Base-by-base conservation (phyloP, 495 filamentous ascomycete genomes). In the Glonium stellatum region DNA sequence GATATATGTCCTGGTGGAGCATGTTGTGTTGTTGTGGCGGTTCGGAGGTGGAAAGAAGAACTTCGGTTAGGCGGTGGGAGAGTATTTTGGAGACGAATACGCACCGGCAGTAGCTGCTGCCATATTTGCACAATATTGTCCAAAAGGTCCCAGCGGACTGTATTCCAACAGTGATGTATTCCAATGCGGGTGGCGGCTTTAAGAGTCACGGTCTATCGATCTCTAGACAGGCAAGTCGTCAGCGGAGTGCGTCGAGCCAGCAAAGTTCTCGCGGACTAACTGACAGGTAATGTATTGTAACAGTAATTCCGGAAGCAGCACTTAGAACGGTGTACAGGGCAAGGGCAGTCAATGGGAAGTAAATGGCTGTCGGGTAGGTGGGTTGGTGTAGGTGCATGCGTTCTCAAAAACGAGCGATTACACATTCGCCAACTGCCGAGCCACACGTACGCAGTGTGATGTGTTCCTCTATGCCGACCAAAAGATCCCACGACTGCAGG, bases 71-170 rank as follows among this genome's bases (percentile, higher is more conserved):
- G 56, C 49, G 41, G 55, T 53, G n/a, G 47, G 34, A 53, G 55
- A 44, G 47, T 22, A 10, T 34, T 18, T 37, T 15, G 53, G 52
- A 12, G 23, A 19, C 39, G 27, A 50, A 53, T 21, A 68, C 65
- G 55, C 60, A 68, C 65, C 65, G 46, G 61, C 65, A 54, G 65
- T 64, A 9, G 65, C 59, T 34, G 65, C 62, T 62, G 65, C 65
- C 65, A 68, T 68, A 13, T 48, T 62, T 47, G 58, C 49, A 18
- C 37, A 18, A 8, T 1, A 25, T 58, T 21, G 19, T 60, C 42
- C 44, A 51, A 25, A 18, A 51, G 31, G 39, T 51, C 48, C 25
- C 48, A 23, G 48, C 48, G 48, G 25, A 51, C 48, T 11, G 25
- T 51, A 51, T 25, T 51, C 11, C 48, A 25, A 51, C 48, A 51